phyloP scores from a whole-genome alignment of 2,329 filamentous ascomycete genomes.

The Colletotrichum filicis region DNA sequence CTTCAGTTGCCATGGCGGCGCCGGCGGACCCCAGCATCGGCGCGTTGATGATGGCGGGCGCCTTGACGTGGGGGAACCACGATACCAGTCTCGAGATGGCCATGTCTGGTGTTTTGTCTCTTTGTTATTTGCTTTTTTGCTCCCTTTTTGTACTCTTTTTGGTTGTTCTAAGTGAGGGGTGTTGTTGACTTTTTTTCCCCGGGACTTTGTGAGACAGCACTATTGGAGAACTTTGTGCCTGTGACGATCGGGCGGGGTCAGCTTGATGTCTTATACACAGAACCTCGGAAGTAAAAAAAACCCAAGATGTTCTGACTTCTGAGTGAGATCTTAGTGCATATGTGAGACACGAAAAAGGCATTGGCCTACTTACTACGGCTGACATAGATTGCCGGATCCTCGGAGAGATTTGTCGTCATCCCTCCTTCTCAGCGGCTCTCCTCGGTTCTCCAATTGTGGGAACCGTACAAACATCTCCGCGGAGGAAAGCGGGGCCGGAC shows the following conservation, averaged over 20 bases:
- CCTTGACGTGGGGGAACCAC: slow-evolving; percentile 31
- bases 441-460: neutral
- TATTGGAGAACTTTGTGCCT: neutral
- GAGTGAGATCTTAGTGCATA: neutral
- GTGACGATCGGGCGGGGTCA: neutral
- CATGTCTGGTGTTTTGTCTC: slow-evolving; percentile 16
- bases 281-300: neutral
- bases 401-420: neutral
- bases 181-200: neutral
- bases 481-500: neutral
- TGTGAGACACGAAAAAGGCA: neutral
- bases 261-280: neutral
- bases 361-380: slow-evolving; percentile 1
- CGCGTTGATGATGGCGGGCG: slow-evolving; percentile 42
- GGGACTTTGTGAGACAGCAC: slow-evolving; percentile 3
- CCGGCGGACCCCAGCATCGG: slow-evolving; percentile 49
- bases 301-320: neutral
- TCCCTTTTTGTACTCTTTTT: neutral
- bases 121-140: neutral
- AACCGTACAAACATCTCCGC: neutral
- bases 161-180: neutral
- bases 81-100: slow-evolving; percentile 17
- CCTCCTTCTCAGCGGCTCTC: neutral
- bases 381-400: neutral
- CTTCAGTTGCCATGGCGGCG: slow-evolving; percentile 48